phyloP scores from a whole-genome alignment of 129 eudicot species.

The Flaveria trinervia region DNA sequence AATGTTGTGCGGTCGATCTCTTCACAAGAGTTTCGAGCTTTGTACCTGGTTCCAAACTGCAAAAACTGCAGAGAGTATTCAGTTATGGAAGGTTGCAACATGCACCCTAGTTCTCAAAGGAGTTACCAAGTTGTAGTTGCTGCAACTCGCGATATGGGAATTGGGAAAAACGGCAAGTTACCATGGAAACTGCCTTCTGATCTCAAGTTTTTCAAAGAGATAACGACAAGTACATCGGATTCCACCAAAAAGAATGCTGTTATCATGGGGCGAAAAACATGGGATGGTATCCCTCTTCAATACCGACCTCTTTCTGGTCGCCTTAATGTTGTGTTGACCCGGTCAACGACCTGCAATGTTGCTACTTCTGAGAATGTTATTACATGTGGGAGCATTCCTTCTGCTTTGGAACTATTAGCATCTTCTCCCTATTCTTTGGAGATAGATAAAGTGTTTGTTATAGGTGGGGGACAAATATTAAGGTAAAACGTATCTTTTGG shows the following conservation, averaged over 20 bases:
- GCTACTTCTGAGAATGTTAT: conserved; percentile 50
- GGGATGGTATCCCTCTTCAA: conserved; percentile 68
- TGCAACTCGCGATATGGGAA: conserved; percentile 77
- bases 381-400: conserved; percentile 51
- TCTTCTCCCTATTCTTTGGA: conserved; percentile 51
- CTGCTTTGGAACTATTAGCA: conserved; percentile 63
- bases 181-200: conserved; percentile 85
- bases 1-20: conserved; percentile 25
- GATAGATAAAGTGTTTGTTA: conserved; percentile 64
- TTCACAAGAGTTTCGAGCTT: conserved; percentile 1
- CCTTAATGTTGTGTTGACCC: conserved; percentile 72
- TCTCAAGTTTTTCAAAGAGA: conserved; percentile 64
- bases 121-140: conserved; percentile 81
- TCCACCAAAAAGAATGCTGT: conserved; percentile 62
- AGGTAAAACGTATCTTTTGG: conserved; percentile 39
- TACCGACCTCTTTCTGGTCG: conserved; percentile 75
- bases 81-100: conserved; percentile 35
- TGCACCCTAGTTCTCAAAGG: conserved; percentile 35
- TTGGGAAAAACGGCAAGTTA: conserved; percentile 71
- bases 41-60: conserved; percentile 15
- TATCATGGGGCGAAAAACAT: conserved; percentile 83
- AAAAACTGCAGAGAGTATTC: conserved; percentile 28
- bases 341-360: conserved; percentile 43
- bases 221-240: conserved; percentile 54
- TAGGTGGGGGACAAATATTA: conserved; percentile 79